A percentile compares a stretch with the other conserved stretches of the same genome.
Evolutionary conservation across 768 basidiomycete species (phyloP).

Genomic region (Phanerochaete carnosa): DNA sequence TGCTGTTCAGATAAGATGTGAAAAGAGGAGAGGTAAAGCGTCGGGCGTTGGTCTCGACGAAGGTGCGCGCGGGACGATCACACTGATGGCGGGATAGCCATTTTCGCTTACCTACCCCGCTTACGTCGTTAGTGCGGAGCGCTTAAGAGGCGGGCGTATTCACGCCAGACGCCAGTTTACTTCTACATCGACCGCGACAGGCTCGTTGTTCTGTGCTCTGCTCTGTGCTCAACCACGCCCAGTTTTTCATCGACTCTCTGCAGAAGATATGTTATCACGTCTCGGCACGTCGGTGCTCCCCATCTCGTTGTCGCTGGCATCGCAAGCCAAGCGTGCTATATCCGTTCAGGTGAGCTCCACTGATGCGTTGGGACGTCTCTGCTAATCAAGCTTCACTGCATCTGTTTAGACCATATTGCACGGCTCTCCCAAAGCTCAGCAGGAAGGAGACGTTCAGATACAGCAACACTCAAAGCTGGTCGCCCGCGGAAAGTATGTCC

Average conservation of each 20-base stretch:
- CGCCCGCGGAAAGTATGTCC: constrained; percentile 91
- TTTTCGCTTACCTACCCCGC: constrained; percentile 9
- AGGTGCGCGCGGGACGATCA: neutral
- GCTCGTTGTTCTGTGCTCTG: neutral
- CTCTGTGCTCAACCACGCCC: neutral
- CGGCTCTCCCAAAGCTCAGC: constrained; percentile 89
- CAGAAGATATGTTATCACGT: constrained; percentile 22
- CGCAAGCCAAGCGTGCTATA: constrained; percentile 21
- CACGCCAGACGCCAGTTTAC: constrained; percentile 5
- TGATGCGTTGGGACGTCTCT: neutral
- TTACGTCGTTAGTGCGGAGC: constrained; percentile 13
- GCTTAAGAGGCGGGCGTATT: constrained; percentile 1
- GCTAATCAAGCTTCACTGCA: neutral
- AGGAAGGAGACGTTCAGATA: constrained; percentile 70
- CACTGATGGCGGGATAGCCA: constrained; percentile 1
- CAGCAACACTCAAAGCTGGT: constrained; percentile 86
- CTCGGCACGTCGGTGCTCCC: constrained; percentile 17
- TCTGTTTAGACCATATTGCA: constrained; percentile 73
- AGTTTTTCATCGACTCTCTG: neutral
- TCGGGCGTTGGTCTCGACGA: neutral
- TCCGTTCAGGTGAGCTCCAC: constrained; percentile 29
- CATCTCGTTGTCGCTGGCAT: constrained; percentile 10
- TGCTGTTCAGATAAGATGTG: neutral
- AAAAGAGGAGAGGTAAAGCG: neutral
- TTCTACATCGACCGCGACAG: neutral